Evolutionary conservation across 345 rosid genomes (phyloP), one percentile per base, ranked within the genome.

Genomic region (Rhodamnia argentea): DNA sequence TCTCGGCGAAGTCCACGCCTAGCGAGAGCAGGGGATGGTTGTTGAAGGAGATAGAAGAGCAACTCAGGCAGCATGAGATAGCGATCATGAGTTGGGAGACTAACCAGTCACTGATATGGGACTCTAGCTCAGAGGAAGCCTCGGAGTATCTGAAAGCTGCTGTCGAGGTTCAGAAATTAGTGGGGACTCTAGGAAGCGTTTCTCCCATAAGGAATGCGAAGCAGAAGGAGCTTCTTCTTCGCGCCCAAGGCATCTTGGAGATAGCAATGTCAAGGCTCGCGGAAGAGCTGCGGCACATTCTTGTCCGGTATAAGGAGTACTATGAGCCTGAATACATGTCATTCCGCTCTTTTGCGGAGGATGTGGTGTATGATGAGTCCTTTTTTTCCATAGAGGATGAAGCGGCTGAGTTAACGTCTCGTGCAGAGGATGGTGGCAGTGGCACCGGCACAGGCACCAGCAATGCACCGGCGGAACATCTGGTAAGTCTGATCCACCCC

Each of bases 231-330:
- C 84, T 92, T 87, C 86, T 86, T 86, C 70, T 88, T 83, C 93
- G 87, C 53, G 98, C 95, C 58, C 85, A 91, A 29, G 75, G 87
- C 83, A 84, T 87, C 54, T 87, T 92, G 86, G 94, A 94, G 91
- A 85, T 87, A 55, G 98, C 95, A 29, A 96, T 96, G 98, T 84
- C 92, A 18, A 93, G 94, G 93, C 96, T 96, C n/a, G 92, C 92
- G 88, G 92, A 91, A 88, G 98, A 94, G 93, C 88, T 96, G 11
- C 82, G 82, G 81, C 95, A 92, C 90, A 89, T 94, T 85, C 92
- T 95, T 70, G 85, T 85, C 85, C 90, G 81, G 84, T 85, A 92
- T 88, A 90, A 88, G 81, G 93, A 83, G 83, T 82, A 23, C 83
- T 84, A 91, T 42, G 90, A 90, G 83, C 92, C 92, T 12, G 88